Evolutionary conservation across 2,329 filamentous ascomycete species (phyloP).

Genomic region (Paecilomyces fulvus): DNA sequence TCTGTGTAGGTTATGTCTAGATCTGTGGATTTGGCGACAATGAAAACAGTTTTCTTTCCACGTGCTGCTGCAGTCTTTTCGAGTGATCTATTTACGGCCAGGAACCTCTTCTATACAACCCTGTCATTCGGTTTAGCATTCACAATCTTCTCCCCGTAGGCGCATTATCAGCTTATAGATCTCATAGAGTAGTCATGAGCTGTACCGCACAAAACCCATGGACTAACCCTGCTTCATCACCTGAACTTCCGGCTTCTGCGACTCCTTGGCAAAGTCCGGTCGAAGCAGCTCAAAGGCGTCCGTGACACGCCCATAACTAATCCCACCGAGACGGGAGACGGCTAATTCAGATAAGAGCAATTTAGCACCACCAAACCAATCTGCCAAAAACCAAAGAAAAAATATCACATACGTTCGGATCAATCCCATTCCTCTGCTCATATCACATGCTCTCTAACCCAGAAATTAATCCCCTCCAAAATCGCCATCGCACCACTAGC

Average conservation of each 20-base stretch:
- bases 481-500: constrained; percentile 67
- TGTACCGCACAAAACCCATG: background rate
- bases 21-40: constrained; percentile 6
- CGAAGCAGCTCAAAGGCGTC: constrained; percentile 62
- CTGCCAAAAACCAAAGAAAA: background rate
- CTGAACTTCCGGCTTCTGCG: background rate
- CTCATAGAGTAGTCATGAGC: background rate
- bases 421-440: constrained; percentile 63
- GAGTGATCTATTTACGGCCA: background rate
- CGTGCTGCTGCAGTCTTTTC: background rate
- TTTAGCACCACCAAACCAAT: background rate
- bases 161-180: background rate
- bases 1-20: constrained; percentile 2
- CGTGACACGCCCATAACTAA: constrained; percentile 66
- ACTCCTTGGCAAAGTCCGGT: constrained; percentile 33
- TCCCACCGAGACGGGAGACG: constrained; percentile 72
- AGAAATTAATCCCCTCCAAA: constrained; percentile 78
- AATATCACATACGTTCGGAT: constrained; percentile 47
- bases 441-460: constrained; percentile 86
- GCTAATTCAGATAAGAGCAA: constrained; percentile 23
- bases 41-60: background rate
- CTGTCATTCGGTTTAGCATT: background rate
- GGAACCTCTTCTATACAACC: background rate
- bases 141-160: background rate
- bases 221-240: background rate